Base-by-base conservation (phyloP, 257 asterid species). In the Nicotiana obtusifolia region DNA sequence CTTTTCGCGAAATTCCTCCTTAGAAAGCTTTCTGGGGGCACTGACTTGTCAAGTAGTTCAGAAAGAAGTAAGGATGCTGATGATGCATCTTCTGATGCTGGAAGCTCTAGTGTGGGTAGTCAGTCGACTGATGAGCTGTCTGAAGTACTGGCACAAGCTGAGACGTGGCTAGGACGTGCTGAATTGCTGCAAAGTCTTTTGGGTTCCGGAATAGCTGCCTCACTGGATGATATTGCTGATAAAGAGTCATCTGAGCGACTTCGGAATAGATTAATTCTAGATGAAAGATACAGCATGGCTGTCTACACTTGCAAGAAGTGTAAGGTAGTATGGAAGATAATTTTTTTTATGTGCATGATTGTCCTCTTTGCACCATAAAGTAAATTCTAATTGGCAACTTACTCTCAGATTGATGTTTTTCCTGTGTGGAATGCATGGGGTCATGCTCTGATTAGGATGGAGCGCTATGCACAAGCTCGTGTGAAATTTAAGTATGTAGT, bases 361-460 rank as follows among this genome's bases (percentile, higher is more conserved):
- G 62, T 49, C 80, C 80, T 75, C 80, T 75, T 75, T n/a, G 75
- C 78, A 37, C 11, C 49, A 54, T 76, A 14, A 54, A 60, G 33
- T 68, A 47, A 61, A 54, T 75, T 75, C 26, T 75, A 75, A 75
- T 24, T 71, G 44, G 80, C 26, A 49, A 26, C 78, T 57, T 66
- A 22, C 68, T 77, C 57, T 84, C 91, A 95, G 99, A 92, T 95
- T 82, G 99, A 94, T 76, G 93, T 92, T 81, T 91, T 92, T 83
- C 97, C 98, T 41, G 99, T 92, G 75, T 95, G 99, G 99, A 91
- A 83, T 85, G 91, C 98, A 66, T 95, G 99, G 99, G 98, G 99
- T 65, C 98, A 89, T 88, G 97, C 99, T 80, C 91, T 95, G 80
- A 88, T 95, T 82, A 90, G 97, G 85, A 95, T 91, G 97, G 98